Evolutionary conservation across 2,329 filamentous ascomycete species (phyloP), one percentile per base, ranked within the genome.

Genomic region (Lachnellula subtilissima): DNA sequence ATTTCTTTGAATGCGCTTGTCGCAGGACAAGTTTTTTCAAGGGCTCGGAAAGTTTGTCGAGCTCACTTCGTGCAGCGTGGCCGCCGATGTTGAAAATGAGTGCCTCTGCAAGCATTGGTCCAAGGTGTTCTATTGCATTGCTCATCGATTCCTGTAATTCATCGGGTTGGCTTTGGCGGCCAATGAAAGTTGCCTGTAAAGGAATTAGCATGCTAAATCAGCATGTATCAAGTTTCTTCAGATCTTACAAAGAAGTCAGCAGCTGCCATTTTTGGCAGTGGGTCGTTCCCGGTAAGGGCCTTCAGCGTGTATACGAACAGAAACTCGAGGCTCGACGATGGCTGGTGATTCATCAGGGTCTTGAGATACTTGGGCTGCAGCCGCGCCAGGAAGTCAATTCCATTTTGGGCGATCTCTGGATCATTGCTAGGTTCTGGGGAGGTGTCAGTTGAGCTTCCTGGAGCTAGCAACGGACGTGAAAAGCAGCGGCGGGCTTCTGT

Each of bases 291-390:
- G 45, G 85, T 80, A 6, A 95, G 73, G 7, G 89, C 84, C 63
- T 83, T 80, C 12, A 94, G 74, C 0, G 85, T 81, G 65, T 93
- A 92, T 52, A 85, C 73, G 65, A 95, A 87, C 58, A 91, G 80
- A 63, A 79, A 83, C 56, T 87, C 83, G 1, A 87, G 76, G 11
- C 79, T 76, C 1, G 80, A 76, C 11, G 77, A 70, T 4, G 83
- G 76, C 51, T 85, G 79, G 8, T 83, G 72, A 5, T 71, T 73
- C 49, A 90, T 77, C 4, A 93, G 73, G 7, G 87, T 76, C n/a
- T 76, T 73, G 0, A 85, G 77, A 54, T 85, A 80, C 54, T 81
- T 83, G 9, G 77, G 76, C 58, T 89, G 73, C 51, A 91, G 75
- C 25, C 83, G 82, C 53, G 83, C 81, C 8, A 87, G 75, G 56